Base-by-base conservation (phyloP, 2,329 filamentous ascomycete genomes). In the Phyllosticta citribraziliensis region DNA sequence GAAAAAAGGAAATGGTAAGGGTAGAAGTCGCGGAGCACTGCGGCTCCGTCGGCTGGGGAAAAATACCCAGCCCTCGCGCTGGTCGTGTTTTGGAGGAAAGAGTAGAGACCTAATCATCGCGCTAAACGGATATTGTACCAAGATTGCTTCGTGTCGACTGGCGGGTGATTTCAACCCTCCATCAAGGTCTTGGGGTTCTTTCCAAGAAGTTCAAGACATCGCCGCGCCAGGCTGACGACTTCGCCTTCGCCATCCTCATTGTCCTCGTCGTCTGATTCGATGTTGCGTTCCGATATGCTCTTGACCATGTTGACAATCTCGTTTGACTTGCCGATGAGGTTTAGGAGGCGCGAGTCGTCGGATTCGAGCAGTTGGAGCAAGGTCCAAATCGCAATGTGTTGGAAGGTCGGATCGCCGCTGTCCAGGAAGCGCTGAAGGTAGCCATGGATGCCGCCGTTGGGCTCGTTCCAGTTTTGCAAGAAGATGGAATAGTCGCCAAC, bases 351-450 rank as follows among this genome's bases (percentile, higher is more conserved):
- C 75, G 89, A 87, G 72, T 99, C 93, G 72, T 96, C 92, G 0
- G 93, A 97, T 75, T 99, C 94, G 57, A 99, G 86, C 4, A 99
- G 83, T 72, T 99, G 94, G 3, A 99, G 83, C 55, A 99, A 78
- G 1, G 94, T 99, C 94, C 94, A 99, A 65, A 97, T 96, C 57
- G 94, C 94, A 70, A 99, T 99, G 73, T 99, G 94, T 75, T 99
- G 94, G 80, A 99, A 99, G 0, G 94, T 99, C 0, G 94, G 87
- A 71, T 99, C 94, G 51, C 92, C 93, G 65, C 91, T 97, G 53
- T 89, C 89, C 19, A 99, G 82, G 80, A 99, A 99, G 60, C 93
- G 87, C 68, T 87, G 89, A 40, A 99, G 82, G 71, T 99, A 99
- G 59, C 94, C 94, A 71, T 97, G 92, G 64, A 99, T 96, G 54